Percentiles rank a stretch among this genome's conserved stretches.
Evolutionary conservation across 140 eudicot genomes (phyloP).

Genomic region (Stevia rebaudiana): DNA sequence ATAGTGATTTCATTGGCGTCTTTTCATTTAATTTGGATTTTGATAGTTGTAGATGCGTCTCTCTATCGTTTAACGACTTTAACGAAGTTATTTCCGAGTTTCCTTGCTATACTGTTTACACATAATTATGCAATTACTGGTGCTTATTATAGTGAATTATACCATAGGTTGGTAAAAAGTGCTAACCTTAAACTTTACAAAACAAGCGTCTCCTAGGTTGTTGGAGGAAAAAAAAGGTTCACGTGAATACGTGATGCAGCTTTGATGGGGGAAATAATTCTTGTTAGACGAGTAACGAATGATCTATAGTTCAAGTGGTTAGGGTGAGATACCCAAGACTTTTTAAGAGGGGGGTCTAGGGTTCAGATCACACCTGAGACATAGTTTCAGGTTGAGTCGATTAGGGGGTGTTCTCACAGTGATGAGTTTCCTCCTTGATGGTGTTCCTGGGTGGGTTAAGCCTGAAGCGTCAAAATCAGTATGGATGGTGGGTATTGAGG

Average conservation of each 20-base stretch:
- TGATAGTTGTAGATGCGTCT: background rate
- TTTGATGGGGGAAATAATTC: constrained; percentile 40
- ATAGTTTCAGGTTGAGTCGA: too few relatives aligned
- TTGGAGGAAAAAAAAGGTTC: constrained; percentile 47
- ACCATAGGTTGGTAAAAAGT: background rate
- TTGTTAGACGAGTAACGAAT: constrained; percentile 71
- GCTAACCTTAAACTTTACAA: constrained; percentile 27
- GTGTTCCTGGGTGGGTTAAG: too few relatives aligned
- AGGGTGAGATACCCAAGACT: too few relatives aligned
- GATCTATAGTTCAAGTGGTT: too few relatives aligned
- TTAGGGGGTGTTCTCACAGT: too few relatives aligned
- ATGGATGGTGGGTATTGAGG: too few relatives aligned
- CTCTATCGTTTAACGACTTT: background rate
- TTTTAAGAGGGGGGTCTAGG: too few relatives aligned
- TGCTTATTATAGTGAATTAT: constrained; percentile 3
- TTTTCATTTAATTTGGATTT: background rate
- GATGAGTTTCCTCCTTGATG: too few relatives aligned
- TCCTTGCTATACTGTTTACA: background rate
- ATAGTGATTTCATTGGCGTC: background rate
- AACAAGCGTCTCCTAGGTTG: constrained; percentile 46
- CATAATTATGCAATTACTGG: background rate
- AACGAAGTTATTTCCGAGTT: background rate
- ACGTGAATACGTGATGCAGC: too few relatives aligned
- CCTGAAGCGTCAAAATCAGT: too few relatives aligned
- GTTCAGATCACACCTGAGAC: too few relatives aligned